These are phyloP conservation scores for Schizosaccharomyces japonicus DNA, from an alignment of 805 yeast genomes.

Conservation along the genomic window DNA sequence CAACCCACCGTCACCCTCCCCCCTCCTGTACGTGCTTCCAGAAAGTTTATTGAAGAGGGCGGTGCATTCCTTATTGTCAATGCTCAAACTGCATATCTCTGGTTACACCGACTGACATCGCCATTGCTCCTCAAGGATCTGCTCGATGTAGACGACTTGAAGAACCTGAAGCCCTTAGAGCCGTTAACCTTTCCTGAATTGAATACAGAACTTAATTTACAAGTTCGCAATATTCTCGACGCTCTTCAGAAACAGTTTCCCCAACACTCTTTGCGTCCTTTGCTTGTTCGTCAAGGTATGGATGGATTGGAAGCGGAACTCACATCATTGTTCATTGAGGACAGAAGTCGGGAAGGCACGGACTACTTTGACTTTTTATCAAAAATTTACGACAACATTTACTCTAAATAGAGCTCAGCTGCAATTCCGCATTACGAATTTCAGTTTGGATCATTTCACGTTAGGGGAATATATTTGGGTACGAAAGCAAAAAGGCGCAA, in stretches of 20 bases:
- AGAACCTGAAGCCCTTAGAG: conserved; percentile 23
- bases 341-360: conserved; percentile 30
- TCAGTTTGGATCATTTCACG: too few species aligned
- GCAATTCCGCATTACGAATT: too few species aligned
- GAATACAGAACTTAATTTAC: conserved; percentile 42
- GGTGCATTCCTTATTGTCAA: conserved; percentile 63
- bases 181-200: conserved; percentile 42
- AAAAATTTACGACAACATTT: conserved; percentile 34
- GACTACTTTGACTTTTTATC: conserved; percentile 45
- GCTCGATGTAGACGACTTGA: conserved; percentile 33
- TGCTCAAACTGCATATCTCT: conserved; percentile 33
- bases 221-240: conserved; percentile 39
- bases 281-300: conserved; percentile 37
- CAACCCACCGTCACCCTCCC: conserved; percentile 24
- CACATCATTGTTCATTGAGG: conserved; percentile 47
- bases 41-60: conserved; percentile 26
- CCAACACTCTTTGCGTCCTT: conserved; percentile 25
- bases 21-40: conserved; percentile 23
- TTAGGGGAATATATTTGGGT: too few species aligned
- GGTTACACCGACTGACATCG: conserved; percentile 48
- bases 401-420: conserved; percentile 9
- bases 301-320: conserved; percentile 39
- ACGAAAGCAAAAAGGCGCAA: too few species aligned
- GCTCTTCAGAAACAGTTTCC: conserved; percentile 25
- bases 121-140: conserved; percentile 46